These are phyloP conservation scores for Fusarium fracticaudum DNA, from an alignment of 2,329 filamentous ascomycete genomes.

Conservation along the genomic window DNA sequence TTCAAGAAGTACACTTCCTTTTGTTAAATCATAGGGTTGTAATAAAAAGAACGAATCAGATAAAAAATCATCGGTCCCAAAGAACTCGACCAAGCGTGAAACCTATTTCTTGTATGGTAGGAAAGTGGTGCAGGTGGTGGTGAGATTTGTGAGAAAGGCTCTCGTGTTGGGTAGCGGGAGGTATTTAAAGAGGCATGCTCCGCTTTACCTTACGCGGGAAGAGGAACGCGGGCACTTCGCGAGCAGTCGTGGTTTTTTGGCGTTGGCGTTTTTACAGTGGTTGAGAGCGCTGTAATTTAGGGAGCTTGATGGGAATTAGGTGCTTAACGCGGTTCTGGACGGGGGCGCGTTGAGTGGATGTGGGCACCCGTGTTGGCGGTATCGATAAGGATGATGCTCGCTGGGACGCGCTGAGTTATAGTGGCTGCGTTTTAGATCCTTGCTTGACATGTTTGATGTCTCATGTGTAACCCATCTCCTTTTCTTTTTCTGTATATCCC, in stretches of 20 bases:
- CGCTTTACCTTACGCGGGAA: constrained; percentile 31
- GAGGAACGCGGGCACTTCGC: constrained; percentile 1
- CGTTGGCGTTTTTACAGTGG: constrained; percentile 28
- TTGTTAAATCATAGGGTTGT: background rate
- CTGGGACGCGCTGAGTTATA: constrained; percentile 31
- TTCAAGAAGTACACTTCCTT: background rate
- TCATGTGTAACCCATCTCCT: background rate
- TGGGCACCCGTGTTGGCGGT: background rate
- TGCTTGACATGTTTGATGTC: constrained; percentile 16
- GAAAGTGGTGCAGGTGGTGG: background rate
- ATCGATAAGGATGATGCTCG: constrained; percentile 33
- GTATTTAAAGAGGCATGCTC: constrained; percentile 37
- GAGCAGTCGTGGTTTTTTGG: constrained; percentile 30
- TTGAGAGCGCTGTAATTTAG: background rate
- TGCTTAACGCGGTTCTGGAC: constrained; percentile 26
- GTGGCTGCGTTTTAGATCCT: constrained; percentile 27
- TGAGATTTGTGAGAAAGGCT: constrained; percentile 8
- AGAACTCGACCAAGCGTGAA: constrained; percentile 12
- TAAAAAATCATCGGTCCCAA: constrained; percentile 8
- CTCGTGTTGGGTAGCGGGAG: constrained; percentile 36
- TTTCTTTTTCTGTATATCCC: background rate
- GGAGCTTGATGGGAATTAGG: background rate
- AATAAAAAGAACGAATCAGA: background rate
- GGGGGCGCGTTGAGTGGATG: constrained; percentile 29
- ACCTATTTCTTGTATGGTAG: background rate